Base-by-base conservation (phyloP, 2,329 filamentous ascomycete genomes). In the Arthrocladium fulminans region DNA sequence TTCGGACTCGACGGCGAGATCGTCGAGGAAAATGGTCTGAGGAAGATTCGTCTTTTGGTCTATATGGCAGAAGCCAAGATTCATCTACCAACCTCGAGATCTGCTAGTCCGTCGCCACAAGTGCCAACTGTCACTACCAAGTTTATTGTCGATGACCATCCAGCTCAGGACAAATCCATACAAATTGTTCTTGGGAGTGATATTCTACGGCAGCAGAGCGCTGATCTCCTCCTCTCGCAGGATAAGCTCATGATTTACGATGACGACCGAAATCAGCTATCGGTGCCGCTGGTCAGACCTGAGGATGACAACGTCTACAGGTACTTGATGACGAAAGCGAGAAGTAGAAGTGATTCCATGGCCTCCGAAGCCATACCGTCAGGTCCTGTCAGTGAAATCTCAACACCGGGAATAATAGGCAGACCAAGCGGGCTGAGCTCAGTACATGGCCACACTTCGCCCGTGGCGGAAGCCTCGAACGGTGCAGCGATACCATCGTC, bases 121-220 rank as follows among this genome's bases (percentile, higher is more conserved):
- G 80, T 97, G 17, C 90, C 92, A 3, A 84, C 80, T n/a, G 71
- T 97, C 54, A 81, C 77, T 0, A 81, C 88, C 24, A 79, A 80
- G 2, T 97, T 97, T 57, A 81, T 86, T 51, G 77, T 98, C 25
- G 74, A 77, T 47, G 67, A 73, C 2, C 72, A 75, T 10, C 68
- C 65, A 37, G 57, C 67, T 2, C 70, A 73, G 24, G 67, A 69
- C 10, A 77, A 76, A 32, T 70, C 73, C 8, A 86, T 97, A 49
- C 85, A 88, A 55, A 84, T 96, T 45, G 88, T 94, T 62, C 73
- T 98, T 50, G 90, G 92, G 32, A 95, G 88, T 61, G 90, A 97
- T 65, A 79, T 87, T 12, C 73, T 98, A 49, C 80, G 89, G 53
- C 76, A 84, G 8, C 87, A 94, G 61, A 94, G 86, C 56, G 90